Evolutionary conservation across 176 grass and related monocot species (phyloP).

Genomic region (Oryza meyeriana): DNA sequence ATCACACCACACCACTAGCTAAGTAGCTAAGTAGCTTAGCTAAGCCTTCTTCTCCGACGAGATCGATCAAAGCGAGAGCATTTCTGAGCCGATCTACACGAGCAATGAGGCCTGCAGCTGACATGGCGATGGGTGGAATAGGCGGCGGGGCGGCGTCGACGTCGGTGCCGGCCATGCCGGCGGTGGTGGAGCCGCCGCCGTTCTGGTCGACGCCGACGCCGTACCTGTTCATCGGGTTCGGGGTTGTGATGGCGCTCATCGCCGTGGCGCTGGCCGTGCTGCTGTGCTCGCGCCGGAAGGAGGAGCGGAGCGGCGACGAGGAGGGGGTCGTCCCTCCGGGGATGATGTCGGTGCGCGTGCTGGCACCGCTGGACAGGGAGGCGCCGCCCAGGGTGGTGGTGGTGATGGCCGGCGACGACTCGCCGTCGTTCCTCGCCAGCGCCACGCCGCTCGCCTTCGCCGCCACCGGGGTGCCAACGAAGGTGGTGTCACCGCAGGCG

Average conservation of each 20-base stretch:
- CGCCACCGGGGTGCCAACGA: neutral
- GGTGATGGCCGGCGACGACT: conserved; percentile 54
- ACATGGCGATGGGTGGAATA: conserved; percentile 21
- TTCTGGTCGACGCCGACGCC: conserved; percentile 65
- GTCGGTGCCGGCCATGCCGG: neutral
- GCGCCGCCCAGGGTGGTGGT: conserved; percentile 51
- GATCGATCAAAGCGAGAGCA: neutral
- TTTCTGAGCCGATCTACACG: neutral
- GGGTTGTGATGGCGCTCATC: conserved; percentile 49
- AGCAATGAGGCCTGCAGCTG: neutral
- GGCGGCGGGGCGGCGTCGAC: conserved; percentile 5
- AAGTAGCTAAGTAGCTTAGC: no score
- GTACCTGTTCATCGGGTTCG: conserved; percentile 64
- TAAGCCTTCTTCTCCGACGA: no score
- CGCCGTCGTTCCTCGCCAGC: conserved; percentile 58
- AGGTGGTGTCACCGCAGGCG: neutral
- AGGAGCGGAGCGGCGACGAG: neutral
- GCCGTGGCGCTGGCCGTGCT: conserved; percentile 53
- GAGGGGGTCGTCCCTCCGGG: neutral
- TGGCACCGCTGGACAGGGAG: conserved; percentile 48
- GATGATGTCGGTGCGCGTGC: conserved; percentile 27
- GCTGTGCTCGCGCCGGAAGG: conserved; percentile 47
- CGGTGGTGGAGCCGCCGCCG: conserved; percentile 22
- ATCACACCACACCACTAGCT: neutral
- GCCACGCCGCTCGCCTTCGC: conserved; percentile 35